A percentile compares a stretch with the other conserved stretches of the same genome.
phyloP scores from a whole-genome alignment of 1,139 yeast genomes.

The Entelexis paramagnoliae region DNA sequence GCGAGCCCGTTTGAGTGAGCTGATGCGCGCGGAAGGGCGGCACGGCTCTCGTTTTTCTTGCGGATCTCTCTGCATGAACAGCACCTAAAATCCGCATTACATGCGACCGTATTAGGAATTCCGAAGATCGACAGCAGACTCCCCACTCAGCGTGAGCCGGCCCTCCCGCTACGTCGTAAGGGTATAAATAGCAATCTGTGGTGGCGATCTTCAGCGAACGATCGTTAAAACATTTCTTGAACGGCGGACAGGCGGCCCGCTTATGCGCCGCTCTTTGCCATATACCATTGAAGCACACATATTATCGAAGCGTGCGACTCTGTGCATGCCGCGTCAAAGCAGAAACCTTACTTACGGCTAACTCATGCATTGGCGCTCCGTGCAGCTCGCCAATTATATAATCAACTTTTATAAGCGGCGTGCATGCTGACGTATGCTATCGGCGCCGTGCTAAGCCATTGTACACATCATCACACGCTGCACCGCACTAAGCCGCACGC shows the following conservation, averaged over 20 bases:
- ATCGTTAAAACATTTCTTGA: too few relatives aligned
- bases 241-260: too few relatives aligned
- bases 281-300: too few relatives aligned
- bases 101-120: background rate
- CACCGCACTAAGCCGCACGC: constrained; percentile 6
- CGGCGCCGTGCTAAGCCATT: background rate
- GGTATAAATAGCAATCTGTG: too few relatives aligned
- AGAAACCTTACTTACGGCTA: background rate
- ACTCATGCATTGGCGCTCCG: background rate
- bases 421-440: background rate
- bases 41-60: background rate
- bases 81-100: too few relatives aligned
- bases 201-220: too few relatives aligned
- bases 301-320: too few relatives aligned
- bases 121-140: background rate
- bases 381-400: background rate
- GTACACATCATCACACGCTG: background rate
- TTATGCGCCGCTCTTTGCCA: too few relatives aligned
- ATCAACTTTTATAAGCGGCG: background rate
- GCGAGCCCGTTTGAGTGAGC: background rate
- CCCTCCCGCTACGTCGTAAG: too few relatives aligned
- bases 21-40: background rate
- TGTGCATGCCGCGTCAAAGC: too few relatives aligned
- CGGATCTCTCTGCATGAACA: background rate
- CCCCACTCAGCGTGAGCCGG: too few relatives aligned